Conservation (phyloP, 495 filamentous ascomycete genomes). For the Xylaria bambusicola region DNA sequence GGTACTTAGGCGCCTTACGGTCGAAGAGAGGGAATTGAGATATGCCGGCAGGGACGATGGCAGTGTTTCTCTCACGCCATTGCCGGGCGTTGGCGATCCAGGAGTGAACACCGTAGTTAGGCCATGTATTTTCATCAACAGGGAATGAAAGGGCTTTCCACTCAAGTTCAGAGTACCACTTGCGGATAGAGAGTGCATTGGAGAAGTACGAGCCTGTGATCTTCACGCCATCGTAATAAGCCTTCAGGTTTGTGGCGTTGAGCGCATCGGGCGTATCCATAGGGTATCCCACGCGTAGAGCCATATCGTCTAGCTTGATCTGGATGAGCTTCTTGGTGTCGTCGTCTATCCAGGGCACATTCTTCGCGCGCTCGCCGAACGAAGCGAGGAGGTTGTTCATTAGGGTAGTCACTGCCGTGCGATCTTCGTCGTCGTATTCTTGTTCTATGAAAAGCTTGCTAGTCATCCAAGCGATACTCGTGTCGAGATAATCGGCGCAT, state of each 20-base stretch:
- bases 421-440: conserved; percentile 19
- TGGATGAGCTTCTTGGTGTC: conserved; percentile 20
- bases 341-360: conserved; percentile 24
- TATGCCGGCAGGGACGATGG: conserved; percentile 67
- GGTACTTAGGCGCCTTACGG: conserved; percentile 57
- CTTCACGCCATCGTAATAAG: conserved; percentile 56
- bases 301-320: conserved; percentile 22
- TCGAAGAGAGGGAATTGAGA: conserved; percentile 66
- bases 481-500: conserved; percentile 1
- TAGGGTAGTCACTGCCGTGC: conserved; percentile 15
- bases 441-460: conserved; percentile 22
- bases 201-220: conserved; percentile 58
- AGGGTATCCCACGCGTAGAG: conserved; percentile 18
- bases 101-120: conserved; percentile 27
- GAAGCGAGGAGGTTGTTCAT: conserved; percentile 20
- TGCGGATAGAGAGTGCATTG: conserved; percentile 40
- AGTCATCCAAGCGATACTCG: conserved; percentile 17
- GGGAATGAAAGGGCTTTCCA: conserved; percentile 5
- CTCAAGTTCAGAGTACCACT: conserved; percentile 11
- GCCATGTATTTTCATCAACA: conserved; percentile 45
- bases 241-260: conserved; percentile 53
- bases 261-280: conserved; percentile 54
- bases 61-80: conserved; percentile 39
- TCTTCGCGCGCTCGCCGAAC: conserved; percentile 11
- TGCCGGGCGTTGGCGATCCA: conserved; percentile 25